Conservation (phyloP, 192 early-diverging fungal species). For the Lobosporangium transversale region DNA sequence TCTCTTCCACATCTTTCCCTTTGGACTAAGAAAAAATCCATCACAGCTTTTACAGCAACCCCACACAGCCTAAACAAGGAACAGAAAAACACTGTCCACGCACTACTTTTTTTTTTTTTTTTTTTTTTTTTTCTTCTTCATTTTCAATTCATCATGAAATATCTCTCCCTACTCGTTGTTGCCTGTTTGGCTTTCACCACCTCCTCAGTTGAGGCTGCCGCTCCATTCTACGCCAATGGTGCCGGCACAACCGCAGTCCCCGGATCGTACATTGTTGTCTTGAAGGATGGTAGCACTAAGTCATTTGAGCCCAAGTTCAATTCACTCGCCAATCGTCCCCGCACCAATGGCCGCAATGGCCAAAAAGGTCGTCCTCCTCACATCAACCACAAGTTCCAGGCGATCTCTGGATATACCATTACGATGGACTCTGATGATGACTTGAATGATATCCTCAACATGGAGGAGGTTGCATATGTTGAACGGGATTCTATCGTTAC, state of each 20-base stretch:
- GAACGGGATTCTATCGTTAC: constrained; percentile 70
- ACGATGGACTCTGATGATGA: constrained; percentile 10
- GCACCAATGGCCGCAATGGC: neutral
- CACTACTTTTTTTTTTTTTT: neutral
- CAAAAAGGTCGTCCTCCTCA: neutral
- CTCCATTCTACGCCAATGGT: constrained; percentile 21
- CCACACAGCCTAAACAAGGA: neutral
- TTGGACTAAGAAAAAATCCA: too few relatives aligned
- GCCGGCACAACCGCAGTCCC: constrained; percentile 58
- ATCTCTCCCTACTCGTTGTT: constrained; percentile 37
- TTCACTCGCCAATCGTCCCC: constrained; percentile 42
- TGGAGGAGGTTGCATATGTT: constrained; percentile 69
- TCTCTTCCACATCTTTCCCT: too few relatives aligned
- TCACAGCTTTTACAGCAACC: constrained; percentile 25
- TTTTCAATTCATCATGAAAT: constrained; percentile 29
- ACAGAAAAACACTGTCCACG: neutral
- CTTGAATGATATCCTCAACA: constrained; percentile 8
- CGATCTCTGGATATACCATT: constrained; percentile 53
- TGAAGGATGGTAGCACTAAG: constrained; percentile 57
- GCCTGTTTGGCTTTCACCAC: constrained; percentile 28
- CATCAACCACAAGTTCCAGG: constrained; percentile 16
- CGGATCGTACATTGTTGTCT: constrained; percentile 71
- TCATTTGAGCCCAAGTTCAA: constrained; percentile 38
- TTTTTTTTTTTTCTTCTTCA: neutral
- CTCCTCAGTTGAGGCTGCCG: constrained; percentile 17